These are phyloP conservation scores for Didymosphaeria variabile DNA, from an alignment of 2,329 filamentous ascomycete species.

Conservation along the genomic window DNA sequence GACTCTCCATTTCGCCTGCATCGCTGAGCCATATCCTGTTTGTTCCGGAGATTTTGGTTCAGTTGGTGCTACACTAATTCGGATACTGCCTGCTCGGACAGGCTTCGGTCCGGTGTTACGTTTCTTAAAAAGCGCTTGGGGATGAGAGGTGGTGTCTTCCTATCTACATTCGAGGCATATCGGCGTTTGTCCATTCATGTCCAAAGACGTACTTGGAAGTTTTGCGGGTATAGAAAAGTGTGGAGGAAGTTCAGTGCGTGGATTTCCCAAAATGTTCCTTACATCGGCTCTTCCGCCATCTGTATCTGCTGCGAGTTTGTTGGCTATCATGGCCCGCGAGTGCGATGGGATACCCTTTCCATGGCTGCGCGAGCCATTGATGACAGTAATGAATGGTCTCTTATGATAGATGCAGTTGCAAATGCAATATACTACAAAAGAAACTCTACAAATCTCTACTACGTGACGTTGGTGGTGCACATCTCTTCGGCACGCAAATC, in stretches of 20 bases:
- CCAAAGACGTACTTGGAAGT: conserved; percentile 45
- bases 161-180: conserved; percentile 50
- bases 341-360: conserved; percentile 43
- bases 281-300: conserved; percentile 38
- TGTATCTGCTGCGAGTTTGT: conserved; percentile 41
- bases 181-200: conserved; percentile 53
- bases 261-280: conserved; percentile 42
- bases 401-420: conserved; percentile 47
- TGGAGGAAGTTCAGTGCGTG: conserved; percentile 40
- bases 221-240: conserved; percentile 40
- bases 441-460: background rate
- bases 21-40: conserved; percentile 7
- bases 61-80: conserved; percentile 39
- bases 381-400: conserved; percentile 51
- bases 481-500: background rate
- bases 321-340: conserved; percentile 47
- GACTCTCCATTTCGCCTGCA: conserved; percentile 30
- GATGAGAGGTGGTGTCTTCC: conserved; percentile 42
- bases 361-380: conserved; percentile 47
- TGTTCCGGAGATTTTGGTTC: conserved; percentile 20
- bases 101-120: conserved; percentile 37
- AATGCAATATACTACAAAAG: conserved; percentile 39
- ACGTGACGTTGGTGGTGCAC: background rate
- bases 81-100: conserved; percentile 42
- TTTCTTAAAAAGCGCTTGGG: conserved; percentile 47